A percentile compares a stretch with the other conserved stretches of the same genome.
These are phyloP conservation scores for Suhomyces sp. DNA, from an alignment of 805 yeast species.

Conservation along the genomic window DNA sequence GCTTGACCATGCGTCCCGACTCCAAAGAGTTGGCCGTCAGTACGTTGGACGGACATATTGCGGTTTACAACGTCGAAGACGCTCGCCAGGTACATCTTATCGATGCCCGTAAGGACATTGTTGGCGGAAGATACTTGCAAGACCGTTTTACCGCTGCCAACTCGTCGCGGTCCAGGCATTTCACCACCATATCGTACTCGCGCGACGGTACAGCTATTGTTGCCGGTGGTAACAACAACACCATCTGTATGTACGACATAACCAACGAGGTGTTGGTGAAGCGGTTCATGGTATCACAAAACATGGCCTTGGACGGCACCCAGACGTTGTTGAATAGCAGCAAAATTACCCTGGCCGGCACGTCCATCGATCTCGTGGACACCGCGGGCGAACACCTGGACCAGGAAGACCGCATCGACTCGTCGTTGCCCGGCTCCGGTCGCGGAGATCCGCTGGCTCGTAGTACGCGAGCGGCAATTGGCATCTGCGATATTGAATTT, in stretches of 20 bases:
- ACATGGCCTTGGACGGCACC: conserved; percentile 91
- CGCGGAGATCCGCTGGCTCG: conserved; percentile 75
- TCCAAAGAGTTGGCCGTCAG: conserved; percentile 87
- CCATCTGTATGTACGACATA: conserved; percentile 87
- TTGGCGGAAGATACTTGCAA: conserved; percentile 76
- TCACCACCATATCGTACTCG: conserved; percentile 77
- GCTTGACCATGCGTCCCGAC: conserved; percentile 85
- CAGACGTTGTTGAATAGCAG: conserved; percentile 72
- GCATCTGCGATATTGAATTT: conserved; percentile 73
- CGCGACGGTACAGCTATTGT: conserved; percentile 85
- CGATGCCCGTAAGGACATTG: conserved; percentile 84
- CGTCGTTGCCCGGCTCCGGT: conserved; percentile 79
- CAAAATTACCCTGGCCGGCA: conserved; percentile 82
- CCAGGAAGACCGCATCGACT: conserved; percentile 74
- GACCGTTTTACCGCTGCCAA: conserved; percentile 82
- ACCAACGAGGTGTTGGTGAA: conserved; percentile 81
- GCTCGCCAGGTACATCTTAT: conserved; percentile 80
- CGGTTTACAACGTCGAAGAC: conserved; percentile 77
- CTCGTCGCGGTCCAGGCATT: conserved; percentile 79
- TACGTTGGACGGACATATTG: conserved; percentile 82
- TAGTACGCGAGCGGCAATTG: conserved; percentile 73
- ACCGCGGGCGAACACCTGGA: conserved; percentile 84
- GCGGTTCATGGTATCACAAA: conserved; percentile 79
- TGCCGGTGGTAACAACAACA: conserved; percentile 92
- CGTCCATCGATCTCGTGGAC: conserved; percentile 72